These are phyloP conservation scores for Senecio squalidus DNA, from an alignment of 140 eudicot genomes.

Conservation along the genomic window DNA sequence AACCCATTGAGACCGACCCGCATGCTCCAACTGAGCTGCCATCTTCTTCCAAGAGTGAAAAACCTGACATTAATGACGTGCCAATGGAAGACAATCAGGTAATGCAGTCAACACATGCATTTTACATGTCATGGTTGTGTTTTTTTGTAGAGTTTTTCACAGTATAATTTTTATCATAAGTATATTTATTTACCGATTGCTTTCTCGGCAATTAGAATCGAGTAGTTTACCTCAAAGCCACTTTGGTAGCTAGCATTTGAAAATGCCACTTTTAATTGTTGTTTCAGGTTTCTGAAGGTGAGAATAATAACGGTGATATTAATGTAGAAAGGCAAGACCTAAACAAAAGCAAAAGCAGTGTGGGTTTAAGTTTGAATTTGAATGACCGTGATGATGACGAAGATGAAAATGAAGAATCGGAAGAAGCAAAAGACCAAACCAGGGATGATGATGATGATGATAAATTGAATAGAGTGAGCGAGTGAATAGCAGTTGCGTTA, in stretches of 20 bases:
- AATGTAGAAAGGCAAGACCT: neutral
- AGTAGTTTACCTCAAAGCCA: neutral
- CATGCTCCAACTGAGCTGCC: slow-evolving; percentile 26
- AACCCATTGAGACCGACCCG: slow-evolving; percentile 24
- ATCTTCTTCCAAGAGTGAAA: slow-evolving; percentile 37
- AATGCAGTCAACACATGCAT: neutral
- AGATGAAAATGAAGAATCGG: neutral
- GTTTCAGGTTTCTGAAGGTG: neutral
- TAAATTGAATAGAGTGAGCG: neutral
- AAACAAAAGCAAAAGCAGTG: neutral
- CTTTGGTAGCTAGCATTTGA: too few relatives aligned
- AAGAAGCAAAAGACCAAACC: neutral
- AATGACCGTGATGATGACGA: neutral
- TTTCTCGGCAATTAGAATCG: neutral
- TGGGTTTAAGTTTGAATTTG: neutral
- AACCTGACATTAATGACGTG: slow-evolving; percentile 63
- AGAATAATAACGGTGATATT: too few relatives aligned
- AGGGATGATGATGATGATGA: too few relatives aligned
- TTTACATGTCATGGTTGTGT: too few relatives aligned
- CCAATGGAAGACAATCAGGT: slow-evolving; percentile 78
- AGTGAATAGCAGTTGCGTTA: neutral
- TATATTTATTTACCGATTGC: too few relatives aligned
- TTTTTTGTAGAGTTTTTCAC: too few relatives aligned
- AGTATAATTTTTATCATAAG: too few relatives aligned
- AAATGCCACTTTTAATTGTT: neutral